These are phyloP conservation scores for Nicotiana attenuata DNA, from an alignment of 257 asterid genomes.

Conservation along the genomic window DNA sequence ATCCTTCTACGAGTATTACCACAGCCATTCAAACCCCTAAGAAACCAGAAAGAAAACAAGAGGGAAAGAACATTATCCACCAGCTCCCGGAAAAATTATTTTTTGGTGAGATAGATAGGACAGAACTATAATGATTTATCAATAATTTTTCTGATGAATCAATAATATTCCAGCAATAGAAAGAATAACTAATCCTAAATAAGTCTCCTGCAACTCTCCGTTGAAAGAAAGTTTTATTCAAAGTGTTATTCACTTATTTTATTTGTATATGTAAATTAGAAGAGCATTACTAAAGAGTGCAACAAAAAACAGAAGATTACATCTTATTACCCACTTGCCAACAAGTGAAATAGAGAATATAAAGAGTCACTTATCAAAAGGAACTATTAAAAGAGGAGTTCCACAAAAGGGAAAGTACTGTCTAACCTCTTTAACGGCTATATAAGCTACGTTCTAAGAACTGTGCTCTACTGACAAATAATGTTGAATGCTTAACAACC, in stretches of 20 bases:
- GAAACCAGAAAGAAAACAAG: conserved; percentile 1
- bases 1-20: conserved; percentile 40
- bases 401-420: background rate
- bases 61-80: background rate
- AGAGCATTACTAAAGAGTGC: background rate
- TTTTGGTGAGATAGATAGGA: background rate
- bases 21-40: conserved; percentile 59
- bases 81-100: background rate
- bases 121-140: background rate
- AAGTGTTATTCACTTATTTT: background rate
- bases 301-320: background rate
- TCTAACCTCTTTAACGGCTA: background rate
- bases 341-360: background rate
- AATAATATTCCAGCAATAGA: background rate
- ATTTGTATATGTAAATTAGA: background rate
- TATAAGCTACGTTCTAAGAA: background rate
- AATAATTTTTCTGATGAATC: background rate
- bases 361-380: background rate
- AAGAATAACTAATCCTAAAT: background rate
- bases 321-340: background rate
- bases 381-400: background rate
- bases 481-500: background rate
- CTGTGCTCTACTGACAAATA: background rate
- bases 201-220: background rate
- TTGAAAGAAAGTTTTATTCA: background rate